Percentiles rank a stretch among this genome's conserved stretches.
These are phyloP conservation scores for Phaeotremella skinneri DNA, from an alignment of 768 basidiomycete species.

Conservation along the genomic window DNA sequence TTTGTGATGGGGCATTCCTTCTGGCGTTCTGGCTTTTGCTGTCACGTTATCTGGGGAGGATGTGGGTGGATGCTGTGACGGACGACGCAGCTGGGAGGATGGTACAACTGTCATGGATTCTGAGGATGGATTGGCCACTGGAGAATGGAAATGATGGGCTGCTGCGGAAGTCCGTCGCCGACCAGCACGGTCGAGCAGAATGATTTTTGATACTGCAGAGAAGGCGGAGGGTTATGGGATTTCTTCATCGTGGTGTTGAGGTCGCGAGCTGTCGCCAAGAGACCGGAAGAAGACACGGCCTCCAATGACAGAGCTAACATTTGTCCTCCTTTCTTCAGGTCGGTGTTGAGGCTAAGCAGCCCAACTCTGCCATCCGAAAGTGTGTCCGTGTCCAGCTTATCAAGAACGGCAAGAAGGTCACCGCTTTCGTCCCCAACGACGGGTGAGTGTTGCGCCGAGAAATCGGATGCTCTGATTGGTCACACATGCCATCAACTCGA, in stretches of 20 bases:
- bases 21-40: too few species aligned
- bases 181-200: neutral
- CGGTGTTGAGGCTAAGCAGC: conserved; percentile 99
- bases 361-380: conserved; percentile 99
- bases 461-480: neutral
- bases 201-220: neutral
- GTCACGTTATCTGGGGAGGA: neutral
- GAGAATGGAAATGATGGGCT: conserved; percentile 2
- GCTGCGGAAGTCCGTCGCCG: neutral
- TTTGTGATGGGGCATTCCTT: neutral
- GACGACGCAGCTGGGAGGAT: neutral
- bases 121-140: neutral
- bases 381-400: conserved; percentile 99
- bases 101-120: neutral
- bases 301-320: neutral
- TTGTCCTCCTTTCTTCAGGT: conserved; percentile 55
- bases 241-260: too few species aligned
- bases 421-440: conserved; percentile 87
- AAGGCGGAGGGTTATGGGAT: too few species aligned
- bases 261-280: too few species aligned
- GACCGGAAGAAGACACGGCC: too few species aligned
- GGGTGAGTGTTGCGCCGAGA: conserved; percentile 57
- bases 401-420: conserved; percentile 99
- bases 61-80: neutral
- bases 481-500: neutral